A percentile compares a stretch with the other conserved stretches of the same genome.
Conservation (phyloP, 192 early-diverging fungal genomes). For the Phlyctochytrium arcticum region DNA sequence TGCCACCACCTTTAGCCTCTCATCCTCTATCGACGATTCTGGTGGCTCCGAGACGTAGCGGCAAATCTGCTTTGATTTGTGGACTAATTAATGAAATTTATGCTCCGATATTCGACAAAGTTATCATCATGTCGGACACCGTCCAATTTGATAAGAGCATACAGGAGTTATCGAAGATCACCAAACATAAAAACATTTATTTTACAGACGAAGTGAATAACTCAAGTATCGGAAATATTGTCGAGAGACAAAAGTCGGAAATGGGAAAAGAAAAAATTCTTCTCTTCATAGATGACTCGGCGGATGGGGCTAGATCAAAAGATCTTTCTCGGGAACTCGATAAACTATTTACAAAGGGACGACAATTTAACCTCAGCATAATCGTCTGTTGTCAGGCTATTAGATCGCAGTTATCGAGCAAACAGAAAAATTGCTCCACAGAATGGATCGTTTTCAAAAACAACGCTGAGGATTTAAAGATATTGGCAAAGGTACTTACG, state of each 20-base stretch:
- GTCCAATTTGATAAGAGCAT: not conserved
- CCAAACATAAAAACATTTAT: conserved; percentile 18
- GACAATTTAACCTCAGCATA: not conserved
- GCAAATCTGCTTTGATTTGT: too few species aligned
- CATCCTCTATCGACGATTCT: conserved; percentile 4
- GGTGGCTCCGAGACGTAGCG: not conserved
- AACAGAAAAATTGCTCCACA: too few species aligned
- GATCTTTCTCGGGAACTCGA: conserved; percentile 4
- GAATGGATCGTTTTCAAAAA: too few species aligned
- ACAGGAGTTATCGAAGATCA: not conserved
- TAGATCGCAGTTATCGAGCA: conserved; percentile 4
- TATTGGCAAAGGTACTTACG: not conserved
- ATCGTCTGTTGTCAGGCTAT: conserved; percentile 10
- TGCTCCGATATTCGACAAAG: not conserved
- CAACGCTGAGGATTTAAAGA: conserved; percentile 8
- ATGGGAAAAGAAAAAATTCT: conserved; percentile 5
- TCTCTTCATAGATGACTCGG: conserved; percentile 15
- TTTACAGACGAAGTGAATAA: too few species aligned
- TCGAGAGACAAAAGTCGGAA: too few species aligned
- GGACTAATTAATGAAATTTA: too few species aligned
- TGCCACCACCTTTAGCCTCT: not conserved
- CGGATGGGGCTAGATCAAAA: conserved; percentile 6
- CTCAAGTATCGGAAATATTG: not conserved
- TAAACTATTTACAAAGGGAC: too few species aligned
- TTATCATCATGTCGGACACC: conserved; percentile 3